Conservation (phyloP, 768 basidiomycete genomes). For the Daedaleopsis nitida region DNA sequence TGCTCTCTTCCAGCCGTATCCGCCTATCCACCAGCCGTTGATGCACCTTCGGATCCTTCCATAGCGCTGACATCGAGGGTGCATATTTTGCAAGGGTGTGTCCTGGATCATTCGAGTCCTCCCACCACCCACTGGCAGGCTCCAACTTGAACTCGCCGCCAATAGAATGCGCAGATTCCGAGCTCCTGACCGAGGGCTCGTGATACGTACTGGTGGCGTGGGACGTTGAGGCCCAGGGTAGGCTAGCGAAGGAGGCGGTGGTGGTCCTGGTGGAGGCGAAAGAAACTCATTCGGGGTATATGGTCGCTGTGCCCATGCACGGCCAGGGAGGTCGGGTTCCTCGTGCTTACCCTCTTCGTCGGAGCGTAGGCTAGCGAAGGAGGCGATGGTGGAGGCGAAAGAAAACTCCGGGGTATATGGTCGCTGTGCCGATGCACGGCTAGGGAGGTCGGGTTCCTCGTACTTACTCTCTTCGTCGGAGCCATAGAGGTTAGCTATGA, state of each 20-base stretch:
- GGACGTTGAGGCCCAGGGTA: constrained; percentile 5
- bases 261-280: background rate
- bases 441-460: constrained; percentile 60
- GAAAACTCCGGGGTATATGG: background rate
- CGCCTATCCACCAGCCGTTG: constrained; percentile 64
- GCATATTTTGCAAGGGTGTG: constrained; percentile 67
- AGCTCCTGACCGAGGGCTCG: constrained; percentile 40
- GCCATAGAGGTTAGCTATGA: constrained; percentile 67
- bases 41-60: constrained; percentile 72
- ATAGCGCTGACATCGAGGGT: constrained; percentile 69
- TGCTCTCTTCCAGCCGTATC: constrained; percentile 76
- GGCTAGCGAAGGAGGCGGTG: constrained; percentile 7
- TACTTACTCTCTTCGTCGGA: constrained; percentile 60
- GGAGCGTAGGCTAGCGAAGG: constrained; percentile 42
- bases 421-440: background rate
- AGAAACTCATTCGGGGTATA: background rate
- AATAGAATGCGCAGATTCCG: constrained; percentile 71
- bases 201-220: constrained; percentile 1
- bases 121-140: constrained; percentile 93
- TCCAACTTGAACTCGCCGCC: constrained; percentile 68
- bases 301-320: background rate
- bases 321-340: constrained; percentile 52
- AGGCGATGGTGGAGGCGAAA: background rate
- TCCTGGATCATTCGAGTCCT: constrained; percentile 81
- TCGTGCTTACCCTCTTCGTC: constrained; percentile 62